A percentile compares a stretch with the other conserved stretches of the same genome.
These are phyloP conservation scores for Mesembryanthemum crystallinum DNA, from an alignment of 148 eudicot species.

Conservation along the genomic window DNA sequence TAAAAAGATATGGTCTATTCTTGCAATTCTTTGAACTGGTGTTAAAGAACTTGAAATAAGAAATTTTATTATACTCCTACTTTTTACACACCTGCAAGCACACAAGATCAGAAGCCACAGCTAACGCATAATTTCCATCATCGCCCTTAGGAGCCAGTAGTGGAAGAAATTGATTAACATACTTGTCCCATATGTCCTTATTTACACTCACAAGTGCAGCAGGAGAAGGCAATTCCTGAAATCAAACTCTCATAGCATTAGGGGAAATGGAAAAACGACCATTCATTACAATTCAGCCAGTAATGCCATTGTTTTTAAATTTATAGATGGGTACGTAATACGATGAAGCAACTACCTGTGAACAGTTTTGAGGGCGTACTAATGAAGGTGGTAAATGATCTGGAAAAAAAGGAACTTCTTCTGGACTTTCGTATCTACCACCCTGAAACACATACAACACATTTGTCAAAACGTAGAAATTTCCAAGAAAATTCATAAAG, in stretches of 20 bases:
- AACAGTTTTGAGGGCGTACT: constrained; percentile 33
- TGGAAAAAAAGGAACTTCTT: constrained; percentile 80
- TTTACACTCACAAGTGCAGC: constrained; percentile 63
- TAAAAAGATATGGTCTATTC: background rate
- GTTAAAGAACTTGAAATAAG: background rate
- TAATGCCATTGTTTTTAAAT: background rate
- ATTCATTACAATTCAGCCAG: background rate
- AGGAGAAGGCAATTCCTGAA: constrained; percentile 33
- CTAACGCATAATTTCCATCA: constrained; percentile 68
- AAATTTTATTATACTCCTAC: too few species aligned
- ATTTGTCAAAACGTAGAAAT: constrained; percentile 3
- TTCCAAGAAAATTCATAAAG: too few species aligned
- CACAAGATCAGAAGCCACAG: constrained; percentile 57
- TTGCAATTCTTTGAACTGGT: background rate
- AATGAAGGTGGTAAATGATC: constrained; percentile 43
- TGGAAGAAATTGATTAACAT: constrained; percentile 59
- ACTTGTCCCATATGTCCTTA: constrained; percentile 63
- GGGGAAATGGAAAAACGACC: background rate
- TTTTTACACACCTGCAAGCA: constrained; percentile 75
- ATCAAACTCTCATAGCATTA: background rate
- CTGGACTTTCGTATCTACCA: constrained; percentile 82
- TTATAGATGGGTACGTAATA: background rate
- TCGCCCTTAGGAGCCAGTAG: constrained; percentile 53
- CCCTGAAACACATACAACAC: constrained; percentile 39
- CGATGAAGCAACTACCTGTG: constrained; percentile 38